A percentile compares a stretch with the other conserved stretches of the same genome.
These are phyloP conservation scores for Pyracantha coccinea DNA, from an alignment of 331 rosid genomes.

Conservation along the genomic window DNA sequence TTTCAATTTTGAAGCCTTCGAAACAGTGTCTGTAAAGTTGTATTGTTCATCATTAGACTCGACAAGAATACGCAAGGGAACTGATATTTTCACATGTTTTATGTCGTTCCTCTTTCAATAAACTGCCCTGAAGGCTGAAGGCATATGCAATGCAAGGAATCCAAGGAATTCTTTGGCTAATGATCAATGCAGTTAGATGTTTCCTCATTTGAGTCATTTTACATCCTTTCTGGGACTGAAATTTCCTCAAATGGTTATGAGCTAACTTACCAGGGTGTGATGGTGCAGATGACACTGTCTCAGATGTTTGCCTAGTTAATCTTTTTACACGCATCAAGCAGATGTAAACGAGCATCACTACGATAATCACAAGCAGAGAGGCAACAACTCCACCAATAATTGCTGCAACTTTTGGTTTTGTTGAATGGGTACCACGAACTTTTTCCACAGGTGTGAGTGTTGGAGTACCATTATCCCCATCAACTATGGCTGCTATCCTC, in stretches of 20 bases:
- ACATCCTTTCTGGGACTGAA: neutral
- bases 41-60: neutral
- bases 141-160: neutral
- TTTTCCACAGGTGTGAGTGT: conserved; percentile 34
- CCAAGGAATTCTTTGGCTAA: neutral
- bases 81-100: neutral
- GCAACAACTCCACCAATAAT: conserved; percentile 39
- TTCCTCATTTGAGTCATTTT: neutral
- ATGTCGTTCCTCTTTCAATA: neutral
- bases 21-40: neutral
- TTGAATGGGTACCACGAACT: conserved; percentile 22
- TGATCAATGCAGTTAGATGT: neutral
- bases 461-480: conserved; percentile 39
- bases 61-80: neutral
- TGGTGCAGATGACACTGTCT: conserved; percentile 45
- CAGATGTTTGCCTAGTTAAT: conserved; percentile 41
- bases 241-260: neutral
- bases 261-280: conserved; percentile 47
- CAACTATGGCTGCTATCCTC: conserved; percentile 19
- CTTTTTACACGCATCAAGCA: conserved; percentile 38
- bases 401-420: conserved; percentile 29
- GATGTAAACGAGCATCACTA: conserved; percentile 32
- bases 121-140: neutral
- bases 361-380: conserved; percentile 31
- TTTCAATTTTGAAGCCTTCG: neutral